Evolutionary conservation across 2,329 filamentous ascomycete species (phyloP).

Genomic region (Ceratocystis destructans): DNA sequence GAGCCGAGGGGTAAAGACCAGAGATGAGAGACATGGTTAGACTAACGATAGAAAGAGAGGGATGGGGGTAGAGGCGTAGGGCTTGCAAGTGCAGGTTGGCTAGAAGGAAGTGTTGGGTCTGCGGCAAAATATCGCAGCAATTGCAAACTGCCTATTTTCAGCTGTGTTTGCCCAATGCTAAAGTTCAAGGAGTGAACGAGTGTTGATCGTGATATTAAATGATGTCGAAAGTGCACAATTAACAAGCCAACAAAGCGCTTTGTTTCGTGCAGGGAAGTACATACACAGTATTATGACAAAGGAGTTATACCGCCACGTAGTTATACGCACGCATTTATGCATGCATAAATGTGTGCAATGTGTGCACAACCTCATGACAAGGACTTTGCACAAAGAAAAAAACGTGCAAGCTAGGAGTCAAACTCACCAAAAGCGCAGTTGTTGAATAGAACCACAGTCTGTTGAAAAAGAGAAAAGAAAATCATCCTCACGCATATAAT

Average conservation of each 20-base stretch:
- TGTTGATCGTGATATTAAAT: background rate
- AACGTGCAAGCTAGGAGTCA: background rate
- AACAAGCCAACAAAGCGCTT: background rate
- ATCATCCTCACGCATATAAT: background rate
- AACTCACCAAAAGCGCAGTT: background rate
- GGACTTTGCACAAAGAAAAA: background rate
- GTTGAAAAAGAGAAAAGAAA: too few species aligned
- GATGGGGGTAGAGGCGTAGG: background rate
- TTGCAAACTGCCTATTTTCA: background rate
- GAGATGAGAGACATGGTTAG: slow-evolving; percentile 14
- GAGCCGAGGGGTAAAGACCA: slow-evolving; percentile 8
- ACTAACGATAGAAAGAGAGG: background rate
- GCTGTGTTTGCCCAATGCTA: background rate
- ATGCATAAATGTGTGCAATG: background rate
- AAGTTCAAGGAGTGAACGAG: background rate
- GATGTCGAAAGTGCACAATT: background rate
- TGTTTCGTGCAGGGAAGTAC: background rate
- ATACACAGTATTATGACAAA: background rate
- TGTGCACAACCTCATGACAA: background rate
- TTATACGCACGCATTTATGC: background rate
- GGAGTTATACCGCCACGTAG: too few species aligned
- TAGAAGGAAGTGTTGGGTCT: background rate
- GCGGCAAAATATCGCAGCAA: background rate
- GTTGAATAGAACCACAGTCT: background rate
- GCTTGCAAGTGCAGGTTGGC: background rate